Evolutionary conservation across 345 rosid genomes (phyloP).

Genomic region (Arabidopsis suecica): DNA sequence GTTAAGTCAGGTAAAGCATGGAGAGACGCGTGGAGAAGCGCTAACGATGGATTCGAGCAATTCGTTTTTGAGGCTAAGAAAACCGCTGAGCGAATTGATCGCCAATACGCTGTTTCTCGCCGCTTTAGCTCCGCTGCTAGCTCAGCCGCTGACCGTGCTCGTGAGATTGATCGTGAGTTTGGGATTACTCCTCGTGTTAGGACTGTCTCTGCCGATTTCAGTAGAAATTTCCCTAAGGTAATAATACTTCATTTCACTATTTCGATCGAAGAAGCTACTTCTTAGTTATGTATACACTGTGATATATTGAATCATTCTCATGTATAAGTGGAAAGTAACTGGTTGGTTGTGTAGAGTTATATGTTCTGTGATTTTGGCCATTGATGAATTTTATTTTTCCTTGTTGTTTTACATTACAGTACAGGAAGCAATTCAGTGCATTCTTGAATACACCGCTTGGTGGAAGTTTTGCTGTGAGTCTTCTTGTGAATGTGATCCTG

Average conservation of each 20-base stretch:
- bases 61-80: constrained; percentile 83
- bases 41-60: constrained; percentile 87
- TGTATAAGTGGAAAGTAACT: no score
- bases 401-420: constrained; percentile 57
- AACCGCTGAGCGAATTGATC: constrained; percentile 79
- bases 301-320: no score
- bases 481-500: no score
- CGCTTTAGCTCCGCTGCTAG: constrained; percentile 60
- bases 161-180: constrained; percentile 77
- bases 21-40: constrained; percentile 79
- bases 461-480: constrained; percentile 64
- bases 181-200: constrained; percentile 74
- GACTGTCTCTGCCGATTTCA: constrained; percentile 64
- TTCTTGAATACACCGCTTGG: constrained; percentile 79
- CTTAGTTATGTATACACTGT: no score
- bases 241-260: no score
- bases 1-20: constrained; percentile 70
- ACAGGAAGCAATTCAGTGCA: constrained; percentile 78
- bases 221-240: constrained; percentile 83
- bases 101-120: constrained; percentile 77
- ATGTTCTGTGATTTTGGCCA: no score
- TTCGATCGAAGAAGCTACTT: no score
- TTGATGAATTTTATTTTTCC: background rate
- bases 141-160: constrained; percentile 69
- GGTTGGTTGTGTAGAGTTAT: no score